phyloP scores from a whole-genome alignment of 1,284 basidiomycete genomes.

The Ganoderma lingzhi region DNA sequence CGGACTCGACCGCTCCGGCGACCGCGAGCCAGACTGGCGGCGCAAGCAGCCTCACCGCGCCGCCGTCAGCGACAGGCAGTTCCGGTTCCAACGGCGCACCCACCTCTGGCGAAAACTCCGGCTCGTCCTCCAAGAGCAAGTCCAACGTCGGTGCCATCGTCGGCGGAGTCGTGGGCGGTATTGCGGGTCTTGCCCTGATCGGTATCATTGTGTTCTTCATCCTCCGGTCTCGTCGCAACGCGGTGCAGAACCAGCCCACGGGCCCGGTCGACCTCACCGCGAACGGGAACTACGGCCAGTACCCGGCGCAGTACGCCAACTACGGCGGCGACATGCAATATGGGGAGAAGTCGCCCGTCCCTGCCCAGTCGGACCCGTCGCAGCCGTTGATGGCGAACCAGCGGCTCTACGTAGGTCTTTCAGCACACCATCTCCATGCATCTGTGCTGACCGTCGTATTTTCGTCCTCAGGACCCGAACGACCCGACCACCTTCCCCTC shows the following conservation, averaged over 20 bases:
- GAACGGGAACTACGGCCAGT: conserved; percentile 11
- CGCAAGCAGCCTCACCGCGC: neutral
- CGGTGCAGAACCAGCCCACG: conserved; percentile 10
- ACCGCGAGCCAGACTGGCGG: neutral
- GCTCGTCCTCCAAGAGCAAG: conserved; percentile 20
- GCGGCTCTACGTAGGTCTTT: conserved; percentile 20
- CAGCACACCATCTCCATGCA: neutral
- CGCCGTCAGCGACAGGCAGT: conserved; percentile 3
- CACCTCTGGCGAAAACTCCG: neutral
- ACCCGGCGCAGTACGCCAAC: conserved; percentile 16
- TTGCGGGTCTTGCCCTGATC: conserved; percentile 17
- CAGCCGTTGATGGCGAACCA: conserved; percentile 13
- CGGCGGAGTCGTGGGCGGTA: conserved; percentile 20
- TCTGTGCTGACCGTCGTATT: neutral
- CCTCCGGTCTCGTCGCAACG: conserved; percentile 21
- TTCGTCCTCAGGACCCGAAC: conserved; percentile 23
- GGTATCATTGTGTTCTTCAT: conserved; percentile 25
- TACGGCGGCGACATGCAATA: conserved; percentile 13
- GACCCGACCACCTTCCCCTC: conserved; percentile 30
- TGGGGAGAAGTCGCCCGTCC: conserved; percentile 17
- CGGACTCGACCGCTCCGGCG: conserved; percentile 18
- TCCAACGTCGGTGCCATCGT: conserved; percentile 26
- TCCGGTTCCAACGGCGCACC: conserved; percentile 8
- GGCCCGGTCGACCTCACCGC: conserved; percentile 22
- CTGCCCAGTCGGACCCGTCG: neutral